These are phyloP conservation scores for Olyra latifolia DNA, from an alignment of 176 grass and related monocot species.

Conservation along the genomic window DNA sequence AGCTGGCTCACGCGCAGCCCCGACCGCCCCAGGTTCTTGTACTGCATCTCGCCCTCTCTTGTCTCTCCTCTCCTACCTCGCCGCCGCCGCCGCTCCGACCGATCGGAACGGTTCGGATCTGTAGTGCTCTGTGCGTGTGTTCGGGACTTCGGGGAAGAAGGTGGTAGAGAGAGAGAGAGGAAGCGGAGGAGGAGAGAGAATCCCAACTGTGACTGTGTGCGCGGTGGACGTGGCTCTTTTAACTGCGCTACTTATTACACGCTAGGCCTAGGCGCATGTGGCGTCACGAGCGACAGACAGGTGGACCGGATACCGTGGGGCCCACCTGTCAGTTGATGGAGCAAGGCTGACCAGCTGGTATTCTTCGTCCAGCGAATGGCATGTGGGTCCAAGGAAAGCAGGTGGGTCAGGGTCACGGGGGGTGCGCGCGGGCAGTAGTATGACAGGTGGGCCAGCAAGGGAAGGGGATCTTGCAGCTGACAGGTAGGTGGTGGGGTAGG, in stretches of 20 bases:
- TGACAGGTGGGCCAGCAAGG: background rate
- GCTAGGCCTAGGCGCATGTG: background rate
- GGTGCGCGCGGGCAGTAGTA: no score
- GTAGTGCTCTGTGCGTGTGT: background rate
- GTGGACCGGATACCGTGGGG: background rate
- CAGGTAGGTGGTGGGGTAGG: background rate
- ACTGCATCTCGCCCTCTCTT: constrained; percentile 64
- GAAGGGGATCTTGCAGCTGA: no score
- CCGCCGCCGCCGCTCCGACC: background rate
- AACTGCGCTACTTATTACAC: background rate
- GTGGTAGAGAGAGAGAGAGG: background rate
- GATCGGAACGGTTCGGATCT: constrained; percentile 14
- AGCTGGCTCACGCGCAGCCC: constrained; percentile 93
- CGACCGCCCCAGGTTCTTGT: constrained; percentile 92
- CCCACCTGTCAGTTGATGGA: background rate
- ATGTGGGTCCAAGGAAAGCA: background rate
- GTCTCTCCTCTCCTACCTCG: background rate
- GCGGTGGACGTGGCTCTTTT: background rate
- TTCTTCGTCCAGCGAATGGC: background rate
- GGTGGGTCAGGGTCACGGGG: background rate
- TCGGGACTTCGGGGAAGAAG: background rate
- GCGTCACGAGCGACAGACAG: background rate
- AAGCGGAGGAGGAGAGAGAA: background rate
- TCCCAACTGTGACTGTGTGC: no score
- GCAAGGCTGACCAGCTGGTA: background rate